Conservation (phyloP, 2,329 filamentous ascomycete genomes). For the Sarocladium brachiariae region DNA sequence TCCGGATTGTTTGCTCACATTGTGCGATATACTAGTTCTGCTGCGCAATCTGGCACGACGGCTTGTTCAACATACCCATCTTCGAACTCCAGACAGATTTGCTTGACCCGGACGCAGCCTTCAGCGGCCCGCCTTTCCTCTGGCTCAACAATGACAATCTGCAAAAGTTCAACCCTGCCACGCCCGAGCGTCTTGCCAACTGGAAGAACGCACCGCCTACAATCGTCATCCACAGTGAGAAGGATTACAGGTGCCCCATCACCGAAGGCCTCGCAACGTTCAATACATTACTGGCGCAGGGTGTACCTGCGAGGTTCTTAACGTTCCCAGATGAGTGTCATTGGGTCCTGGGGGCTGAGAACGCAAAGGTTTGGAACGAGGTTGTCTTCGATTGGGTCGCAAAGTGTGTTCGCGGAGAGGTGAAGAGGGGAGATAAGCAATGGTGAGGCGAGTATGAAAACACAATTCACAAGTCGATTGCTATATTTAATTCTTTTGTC, state of each 20-base stretch:
- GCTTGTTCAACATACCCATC: constrained; percentile 29
- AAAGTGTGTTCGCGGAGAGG: constrained; percentile 29
- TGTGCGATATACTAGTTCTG: no score
- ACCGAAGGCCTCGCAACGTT: constrained; percentile 59
- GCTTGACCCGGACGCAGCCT: constrained; percentile 22
- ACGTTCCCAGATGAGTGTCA: constrained; percentile 70
- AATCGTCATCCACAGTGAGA: constrained; percentile 64
- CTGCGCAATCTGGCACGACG: constrained; percentile 40
- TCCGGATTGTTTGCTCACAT: no score
- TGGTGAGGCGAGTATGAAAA: no score
- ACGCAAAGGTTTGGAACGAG: constrained; percentile 61
- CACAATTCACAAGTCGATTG: no score
- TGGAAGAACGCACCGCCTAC: constrained; percentile 60
- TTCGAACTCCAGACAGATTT: constrained; percentile 21
- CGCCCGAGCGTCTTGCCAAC: constrained; percentile 39
- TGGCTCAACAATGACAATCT: constrained; percentile 40
- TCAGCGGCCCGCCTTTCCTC: constrained; percentile 35
- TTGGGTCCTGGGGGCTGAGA: constrained; percentile 63
- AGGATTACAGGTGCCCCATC: constrained; percentile 52
- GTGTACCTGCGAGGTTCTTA: constrained; percentile 62
- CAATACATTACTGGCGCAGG: constrained; percentile 61
- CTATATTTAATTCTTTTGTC: no score
- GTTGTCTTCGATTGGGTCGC: constrained; percentile 63
- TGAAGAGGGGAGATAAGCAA: constrained; percentile 15
- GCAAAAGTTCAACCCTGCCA: constrained; percentile 44